Evolutionary conservation across 2,329 filamentous ascomycete genomes (phyloP).

Genomic region (Herpomyces periplanetae): DNA sequence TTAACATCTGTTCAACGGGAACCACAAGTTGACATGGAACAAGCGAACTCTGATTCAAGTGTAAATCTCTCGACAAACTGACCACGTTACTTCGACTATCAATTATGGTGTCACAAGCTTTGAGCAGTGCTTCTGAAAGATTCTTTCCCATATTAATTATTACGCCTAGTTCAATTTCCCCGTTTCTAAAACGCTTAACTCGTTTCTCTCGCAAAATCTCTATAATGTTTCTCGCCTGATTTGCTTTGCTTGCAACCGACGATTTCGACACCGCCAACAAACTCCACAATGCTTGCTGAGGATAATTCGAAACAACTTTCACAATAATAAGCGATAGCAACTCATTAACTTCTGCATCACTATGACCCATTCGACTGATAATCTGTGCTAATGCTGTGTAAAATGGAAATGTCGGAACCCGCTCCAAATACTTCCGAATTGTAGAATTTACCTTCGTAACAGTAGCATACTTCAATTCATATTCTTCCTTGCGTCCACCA

Average conservation of each 20-base stretch:
- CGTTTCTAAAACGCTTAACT: conserved; percentile 14
- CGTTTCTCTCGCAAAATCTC: conserved; percentile 13
- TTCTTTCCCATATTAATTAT: conserved; percentile 42
- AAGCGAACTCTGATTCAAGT: conserved; percentile 44
- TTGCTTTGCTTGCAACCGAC: conserved; percentile 24
- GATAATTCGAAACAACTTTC: conserved; percentile 52
- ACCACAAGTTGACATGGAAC: conserved; percentile 57
- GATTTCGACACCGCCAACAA: conserved; percentile 56
- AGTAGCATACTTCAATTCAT: conserved; percentile 1
- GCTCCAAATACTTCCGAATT: conserved; percentile 33
- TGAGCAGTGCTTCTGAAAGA: conserved; percentile 39
- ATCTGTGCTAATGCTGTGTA: conserved; percentile 45
- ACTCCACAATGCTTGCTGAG: conserved; percentile 67
- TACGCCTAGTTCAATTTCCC: conserved; percentile 19
- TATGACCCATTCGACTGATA: conserved; percentile 73
- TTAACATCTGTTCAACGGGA: conserved; percentile 47
- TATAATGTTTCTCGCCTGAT: conserved; percentile 9
- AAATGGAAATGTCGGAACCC: conserved; percentile 22
- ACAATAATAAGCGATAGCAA: conserved; percentile 38
- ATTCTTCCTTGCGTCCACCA: conserved; percentile 12
- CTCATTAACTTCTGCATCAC: conserved; percentile 33
- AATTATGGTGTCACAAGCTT: conserved; percentile 35
- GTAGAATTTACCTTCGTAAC: conserved; percentile 7
- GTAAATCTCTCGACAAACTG: conserved; percentile 33
- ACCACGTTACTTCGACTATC: conserved; percentile 19